Conservation (phyloP, 805 yeast species). For the Starmera amethionina region DNA sequence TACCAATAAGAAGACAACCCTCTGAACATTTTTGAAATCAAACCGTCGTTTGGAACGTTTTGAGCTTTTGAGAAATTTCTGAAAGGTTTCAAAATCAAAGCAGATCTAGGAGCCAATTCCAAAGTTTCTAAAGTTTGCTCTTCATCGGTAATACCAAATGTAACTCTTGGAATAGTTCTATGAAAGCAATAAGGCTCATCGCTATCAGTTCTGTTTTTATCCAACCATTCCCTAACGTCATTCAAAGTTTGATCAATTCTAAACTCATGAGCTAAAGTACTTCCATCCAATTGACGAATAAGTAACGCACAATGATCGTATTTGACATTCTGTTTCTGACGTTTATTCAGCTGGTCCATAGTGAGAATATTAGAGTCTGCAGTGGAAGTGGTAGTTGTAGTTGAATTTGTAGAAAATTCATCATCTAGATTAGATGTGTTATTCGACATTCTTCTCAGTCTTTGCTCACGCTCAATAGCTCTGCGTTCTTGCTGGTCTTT, state of each 20-base stretch:
- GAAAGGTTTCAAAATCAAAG: conserved; percentile 61
- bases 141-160: conserved; percentile 57
- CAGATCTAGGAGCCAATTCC: conserved; percentile 63
- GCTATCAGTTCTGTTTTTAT: conserved; percentile 37
- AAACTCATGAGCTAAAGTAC: conserved; percentile 43
- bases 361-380: no score
- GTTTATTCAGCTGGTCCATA: neutral
- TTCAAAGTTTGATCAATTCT: conserved; percentile 32
- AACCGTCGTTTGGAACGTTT: conserved; percentile 12
- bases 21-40: conserved; percentile 22
- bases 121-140: conserved; percentile 40
- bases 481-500: conserved; percentile 43
- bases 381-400: no score
- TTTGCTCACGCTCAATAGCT: conserved; percentile 12
- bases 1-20: conserved; percentile 27
- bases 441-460: conserved; percentile 4
- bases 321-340: neutral
- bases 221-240: conserved; percentile 55
- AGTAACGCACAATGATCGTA: conserved; percentile 31
- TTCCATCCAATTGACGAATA: conserved; percentile 63
- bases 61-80: conserved; percentile 21
- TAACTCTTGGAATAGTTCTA: conserved; percentile 47
- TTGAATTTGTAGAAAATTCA: no score
- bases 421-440: no score
- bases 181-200: conserved; percentile 36